Evolutionary conservation across 495 filamentous ascomycete genomes (phyloP), one percentile per base, ranked within the genome.

Genomic region (Penicillium ucsense): DNA sequence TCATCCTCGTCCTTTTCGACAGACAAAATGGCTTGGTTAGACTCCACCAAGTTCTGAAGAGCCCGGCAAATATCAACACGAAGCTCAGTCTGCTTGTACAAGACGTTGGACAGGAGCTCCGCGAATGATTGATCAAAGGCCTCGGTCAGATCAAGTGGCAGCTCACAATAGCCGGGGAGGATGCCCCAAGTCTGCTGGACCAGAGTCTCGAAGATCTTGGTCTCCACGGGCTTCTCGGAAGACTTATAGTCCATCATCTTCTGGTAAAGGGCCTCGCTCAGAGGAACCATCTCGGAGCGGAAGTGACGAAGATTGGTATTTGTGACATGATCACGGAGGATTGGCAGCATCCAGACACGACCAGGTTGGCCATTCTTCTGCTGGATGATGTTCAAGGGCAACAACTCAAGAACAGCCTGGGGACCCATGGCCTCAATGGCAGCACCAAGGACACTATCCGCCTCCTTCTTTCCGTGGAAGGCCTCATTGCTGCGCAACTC

Each of bases 151-250:
- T 97, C 92, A 35, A 92, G 66, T 4, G 92, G 90, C 42, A 94
- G 68, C 61, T 94, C 86, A 61, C 92, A 97, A 64, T 95, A 98
- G 31, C 92, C 92, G 0, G 94, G 89, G n/a, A 98, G 76, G 43
- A 87, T 78, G 12, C 85, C 84, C 92, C 94, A 98, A 20, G 92
- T 90, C 60, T 98, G 92, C 44, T 94, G 85, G 2, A 98, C 86
- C 1, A 98, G 62, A 0, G 92, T 97, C 65, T 98, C 92, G 65
- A 90, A 97, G 49, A 98, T 94, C 73, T 98, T 98, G 56, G 86
- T 79, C 61, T 96, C 88, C 71, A 95, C 86, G 0, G 86, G 86
- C 71, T 94, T 95, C 61, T 88, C 84, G 6, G 79, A 79, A 3
- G 77, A 71, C 8, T 81, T 84, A 55, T 88, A 83, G 42, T 91